phyloP scores from a whole-genome alignment of 1,284 basidiomycete species.

The Melampsora larici-populina region DNA sequence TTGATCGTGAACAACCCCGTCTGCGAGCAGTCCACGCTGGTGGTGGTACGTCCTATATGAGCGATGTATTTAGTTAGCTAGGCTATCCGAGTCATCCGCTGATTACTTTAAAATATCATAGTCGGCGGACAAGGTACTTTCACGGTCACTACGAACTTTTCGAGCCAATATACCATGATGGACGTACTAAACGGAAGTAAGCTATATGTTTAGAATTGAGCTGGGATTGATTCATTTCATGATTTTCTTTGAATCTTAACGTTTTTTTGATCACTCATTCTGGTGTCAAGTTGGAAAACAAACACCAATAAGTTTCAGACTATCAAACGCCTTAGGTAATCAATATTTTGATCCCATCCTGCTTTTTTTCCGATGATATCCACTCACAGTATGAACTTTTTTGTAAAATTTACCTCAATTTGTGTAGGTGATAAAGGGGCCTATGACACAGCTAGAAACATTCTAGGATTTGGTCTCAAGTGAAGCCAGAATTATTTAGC shows the following conservation, averaged over 20 bases:
- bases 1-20: constrained; percentile 17
- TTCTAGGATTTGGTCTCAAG: constrained; percentile 35
- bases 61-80: background rate
- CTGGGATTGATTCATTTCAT: background rate
- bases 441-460: constrained; percentile 33
- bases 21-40: constrained; percentile 12
- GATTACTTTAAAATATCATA: background rate
- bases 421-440: constrained; percentile 22
- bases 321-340: constrained; percentile 39
- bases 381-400: background rate
- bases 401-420: background rate
- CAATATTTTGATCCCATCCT: too few relatives aligned
- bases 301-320: constrained; percentile 15
- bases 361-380: background rate
- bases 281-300: constrained; percentile 7
- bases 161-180: constrained; percentile 32
- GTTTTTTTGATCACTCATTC: background rate
- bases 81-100: too few relatives aligned
- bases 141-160: constrained; percentile 38
- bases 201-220: background rate
- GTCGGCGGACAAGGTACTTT: constrained; percentile 33
- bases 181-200: constrained; percentile 15
- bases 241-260: background rate
- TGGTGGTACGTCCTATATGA: background rate
- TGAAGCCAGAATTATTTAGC: background rate